Evolutionary conservation across 306 rosid genomes (phyloP).

Genomic region (Vigna angularis): DNA sequence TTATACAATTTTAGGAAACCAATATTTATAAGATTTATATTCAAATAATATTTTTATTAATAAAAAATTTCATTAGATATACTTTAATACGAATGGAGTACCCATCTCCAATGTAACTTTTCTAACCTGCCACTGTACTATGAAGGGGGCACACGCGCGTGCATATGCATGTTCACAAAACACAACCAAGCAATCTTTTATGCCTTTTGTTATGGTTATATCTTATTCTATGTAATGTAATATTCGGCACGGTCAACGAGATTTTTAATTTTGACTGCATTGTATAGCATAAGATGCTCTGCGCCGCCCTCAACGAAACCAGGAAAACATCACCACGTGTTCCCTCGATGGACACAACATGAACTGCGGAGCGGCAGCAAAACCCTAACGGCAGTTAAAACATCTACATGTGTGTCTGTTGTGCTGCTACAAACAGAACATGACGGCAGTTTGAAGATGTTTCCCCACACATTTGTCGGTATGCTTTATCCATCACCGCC

Average conservation of each 20-base stretch:
- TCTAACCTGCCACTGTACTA: not conserved
- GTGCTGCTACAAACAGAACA: conserved; percentile 25
- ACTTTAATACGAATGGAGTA: no score
- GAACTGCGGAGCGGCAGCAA: conserved; percentile 35
- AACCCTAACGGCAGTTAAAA: conserved; percentile 47
- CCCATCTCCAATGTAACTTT: no score
- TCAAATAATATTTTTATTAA: no score
- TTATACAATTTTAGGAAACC: no score
- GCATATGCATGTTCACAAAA: not conserved
- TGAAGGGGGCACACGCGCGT: not conserved
- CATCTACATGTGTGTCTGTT: not conserved
- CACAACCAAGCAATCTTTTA: no score
- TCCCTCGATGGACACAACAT: not conserved
- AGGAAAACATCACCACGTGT: not conserved
- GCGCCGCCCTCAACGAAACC: conserved; percentile 38
- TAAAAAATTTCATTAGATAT: no score
- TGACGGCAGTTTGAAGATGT: conserved; percentile 45
- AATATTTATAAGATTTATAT: no score
- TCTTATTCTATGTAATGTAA: not conserved
- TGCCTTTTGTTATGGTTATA: no score
- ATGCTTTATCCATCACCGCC: conserved; percentile 41
- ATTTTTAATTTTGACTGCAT: conserved; percentile 54
- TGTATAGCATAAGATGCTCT: not conserved
- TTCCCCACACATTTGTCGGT: conserved; percentile 43
- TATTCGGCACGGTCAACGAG: conserved; percentile 53